Conservation (phyloP, 2,329 filamentous ascomycete genomes). For the Myotisia sp. region DNA sequence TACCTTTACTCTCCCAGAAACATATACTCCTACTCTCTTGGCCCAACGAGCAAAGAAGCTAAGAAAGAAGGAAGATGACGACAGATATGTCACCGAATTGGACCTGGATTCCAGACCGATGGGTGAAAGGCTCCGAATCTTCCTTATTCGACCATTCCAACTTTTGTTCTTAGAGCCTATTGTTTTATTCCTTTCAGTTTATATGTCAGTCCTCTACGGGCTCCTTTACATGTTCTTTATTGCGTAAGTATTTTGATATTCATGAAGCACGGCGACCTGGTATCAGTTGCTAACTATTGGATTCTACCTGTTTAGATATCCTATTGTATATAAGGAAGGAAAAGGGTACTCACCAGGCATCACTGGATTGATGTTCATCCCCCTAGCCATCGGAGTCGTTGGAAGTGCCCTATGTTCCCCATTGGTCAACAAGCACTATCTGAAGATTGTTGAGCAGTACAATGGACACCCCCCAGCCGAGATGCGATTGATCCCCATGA, state of each 20-base stretch:
- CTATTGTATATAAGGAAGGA: constrained; percentile 57
- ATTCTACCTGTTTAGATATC: constrained; percentile 25
- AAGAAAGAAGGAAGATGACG: constrained; percentile 52
- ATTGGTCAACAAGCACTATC: constrained; percentile 67
- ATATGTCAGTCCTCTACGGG: constrained; percentile 61
- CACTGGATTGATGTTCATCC: constrained; percentile 79
- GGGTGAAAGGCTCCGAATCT: constrained; percentile 53
- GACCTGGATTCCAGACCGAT: constrained; percentile 63
- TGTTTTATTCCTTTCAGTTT: constrained; percentile 67
- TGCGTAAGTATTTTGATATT: constrained; percentile 40
- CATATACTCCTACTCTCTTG: constrained; percentile 69
- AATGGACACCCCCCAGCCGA: constrained; percentile 64
- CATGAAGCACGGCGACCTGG: neutral
- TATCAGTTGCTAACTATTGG: constrained; percentile 11
- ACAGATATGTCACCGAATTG: constrained; percentile 59
- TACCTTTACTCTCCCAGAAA: constrained; percentile 80
- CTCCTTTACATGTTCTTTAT: constrained; percentile 41
- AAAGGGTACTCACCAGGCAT: constrained; percentile 63
- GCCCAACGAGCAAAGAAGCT: constrained; percentile 55
- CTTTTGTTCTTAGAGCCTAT: constrained; percentile 74
- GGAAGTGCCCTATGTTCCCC: constrained; percentile 53
- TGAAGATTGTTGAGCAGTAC: constrained; percentile 47
- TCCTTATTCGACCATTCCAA: constrained; percentile 71
- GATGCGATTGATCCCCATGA: constrained; percentile 67
- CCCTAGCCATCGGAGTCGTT: constrained; percentile 61